Evolutionary conservation across 495 filamentous ascomycete genomes (phyloP).

Genomic region (Lophiotrema nucula): DNA sequence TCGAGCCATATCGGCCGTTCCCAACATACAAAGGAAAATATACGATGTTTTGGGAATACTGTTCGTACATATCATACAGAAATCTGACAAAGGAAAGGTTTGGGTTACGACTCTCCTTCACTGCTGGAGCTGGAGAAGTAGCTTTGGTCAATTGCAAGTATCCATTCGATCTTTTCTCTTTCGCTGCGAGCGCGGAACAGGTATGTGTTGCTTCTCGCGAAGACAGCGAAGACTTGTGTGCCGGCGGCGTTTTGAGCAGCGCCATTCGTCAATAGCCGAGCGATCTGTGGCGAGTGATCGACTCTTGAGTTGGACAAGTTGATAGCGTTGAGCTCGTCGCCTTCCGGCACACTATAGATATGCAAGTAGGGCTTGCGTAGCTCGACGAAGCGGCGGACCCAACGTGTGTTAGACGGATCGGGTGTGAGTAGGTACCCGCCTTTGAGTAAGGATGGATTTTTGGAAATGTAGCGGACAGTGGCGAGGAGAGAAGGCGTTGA

Average conservation of each 20-base stretch:
- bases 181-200: constrained; percentile 87
- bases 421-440: constrained; percentile 81
- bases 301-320: constrained; percentile 80
- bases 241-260: constrained; percentile 26
- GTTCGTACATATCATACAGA: no score
- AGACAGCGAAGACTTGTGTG: constrained; percentile 77
- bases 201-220: constrained; percentile 89
- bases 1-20: no score
- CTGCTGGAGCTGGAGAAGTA: constrained; percentile 46
- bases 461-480: constrained; percentile 67
- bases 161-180: constrained; percentile 91
- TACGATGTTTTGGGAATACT: no score
- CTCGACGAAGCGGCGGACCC: constrained; percentile 90
- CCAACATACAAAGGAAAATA: no score
- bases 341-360: constrained; percentile 75
- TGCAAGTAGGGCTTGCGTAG: constrained; percentile 90
- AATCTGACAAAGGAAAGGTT: background rate
- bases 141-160: constrained; percentile 69
- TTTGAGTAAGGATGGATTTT: constrained; percentile 65
- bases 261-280: constrained; percentile 63
- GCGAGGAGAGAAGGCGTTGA: constrained; percentile 56
- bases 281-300: constrained; percentile 83
- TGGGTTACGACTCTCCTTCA: background rate
- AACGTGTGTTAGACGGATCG: constrained; percentile 68
- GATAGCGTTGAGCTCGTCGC: constrained; percentile 86